Evolutionary conservation across 2,329 filamentous ascomycete genomes (phyloP).

Genomic region (Aspergillus fumigatiaffinis): DNA sequence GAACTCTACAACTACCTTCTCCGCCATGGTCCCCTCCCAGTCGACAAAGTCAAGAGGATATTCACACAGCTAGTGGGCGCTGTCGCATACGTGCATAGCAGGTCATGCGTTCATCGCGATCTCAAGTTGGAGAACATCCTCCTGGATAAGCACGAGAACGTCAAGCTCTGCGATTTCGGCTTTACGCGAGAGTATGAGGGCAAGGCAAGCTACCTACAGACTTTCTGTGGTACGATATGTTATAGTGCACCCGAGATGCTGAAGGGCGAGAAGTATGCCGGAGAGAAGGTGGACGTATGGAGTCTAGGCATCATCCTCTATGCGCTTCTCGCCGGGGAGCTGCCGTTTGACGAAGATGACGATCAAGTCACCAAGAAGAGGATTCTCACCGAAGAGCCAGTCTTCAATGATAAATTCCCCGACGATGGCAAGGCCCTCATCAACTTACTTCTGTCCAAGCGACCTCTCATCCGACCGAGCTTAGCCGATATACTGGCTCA

Average conservation of each 20-base stretch:
- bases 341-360: slow-evolving; percentile 95
- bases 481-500: slow-evolving; percentile 82
- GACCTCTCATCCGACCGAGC: slow-evolving; percentile 76
- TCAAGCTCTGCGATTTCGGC: slow-evolving; percentile 96
- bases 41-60: slow-evolving; percentile 86
- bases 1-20: slow-evolving; percentile 96
- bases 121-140: slow-evolving; percentile 96
- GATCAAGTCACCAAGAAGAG: slow-evolving; percentile 79
- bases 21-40: slow-evolving; percentile 75
- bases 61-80: slow-evolving; percentile 95
- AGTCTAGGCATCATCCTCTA: slow-evolving; percentile 91
- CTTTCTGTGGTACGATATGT: slow-evolving; percentile 95
- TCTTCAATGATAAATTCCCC: slow-evolving; percentile 75
- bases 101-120: slow-evolving; percentile 94
- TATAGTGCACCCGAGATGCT: slow-evolving; percentile 99
- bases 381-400: slow-evolving; percentile 82
- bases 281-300: slow-evolving; percentile 98
- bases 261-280: slow-evolving; percentile 95
- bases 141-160: slow-evolving; percentile 93
- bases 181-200: slow-evolving; percentile 98
- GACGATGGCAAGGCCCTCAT: slow-evolving; percentile 74
- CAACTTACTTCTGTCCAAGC: slow-evolving; percentile 78
- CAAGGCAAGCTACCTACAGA: slow-evolving; percentile 89
- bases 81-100: slow-evolving; percentile 89
- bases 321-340: slow-evolving; percentile 71